Evolutionary conservation across 148 eudicot genomes (phyloP).

Genomic region (Diospyros kaki): DNA sequence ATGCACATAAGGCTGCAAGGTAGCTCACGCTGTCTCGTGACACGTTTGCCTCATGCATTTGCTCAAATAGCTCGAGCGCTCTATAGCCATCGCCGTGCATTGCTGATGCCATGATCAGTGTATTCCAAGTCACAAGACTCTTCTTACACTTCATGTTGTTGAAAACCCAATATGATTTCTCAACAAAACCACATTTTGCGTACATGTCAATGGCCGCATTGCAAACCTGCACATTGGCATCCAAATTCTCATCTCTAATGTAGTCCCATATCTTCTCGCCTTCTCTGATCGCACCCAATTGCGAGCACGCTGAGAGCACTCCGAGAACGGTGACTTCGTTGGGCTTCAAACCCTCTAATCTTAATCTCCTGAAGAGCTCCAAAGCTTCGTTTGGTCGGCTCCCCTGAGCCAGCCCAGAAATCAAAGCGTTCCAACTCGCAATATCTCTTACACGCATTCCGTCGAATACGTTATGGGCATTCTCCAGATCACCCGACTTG

Average conservation of each 20-base stretch:
- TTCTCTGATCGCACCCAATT: conserved; percentile 59
- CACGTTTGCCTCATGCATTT: conserved; percentile 35
- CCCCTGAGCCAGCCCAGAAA: conserved; percentile 75
- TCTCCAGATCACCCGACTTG: conserved; percentile 51
- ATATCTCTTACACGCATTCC: conserved; percentile 66
- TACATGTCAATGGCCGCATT: conserved; percentile 81
- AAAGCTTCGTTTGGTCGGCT: conserved; percentile 51
- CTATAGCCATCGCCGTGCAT: conserved; percentile 60
- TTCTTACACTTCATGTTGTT: conserved; percentile 43
- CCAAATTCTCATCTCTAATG: conserved; percentile 29
- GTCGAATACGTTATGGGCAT: conserved; percentile 54
- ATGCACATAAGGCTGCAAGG: conserved; percentile 64
- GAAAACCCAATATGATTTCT: conserved; percentile 53
- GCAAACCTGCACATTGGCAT: conserved; percentile 53
- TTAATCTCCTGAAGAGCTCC: conserved; percentile 38
- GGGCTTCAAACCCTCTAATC: conserved; percentile 33
- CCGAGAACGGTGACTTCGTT: conserved; percentile 70
- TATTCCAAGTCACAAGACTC: conserved; percentile 69
- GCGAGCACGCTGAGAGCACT: conserved; percentile 72
- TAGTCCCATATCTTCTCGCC: conserved; percentile 51
- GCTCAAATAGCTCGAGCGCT: conserved; percentile 53
- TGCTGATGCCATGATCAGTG: conserved; percentile 77
- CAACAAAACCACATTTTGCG: conserved; percentile 72
- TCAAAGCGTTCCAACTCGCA: conserved; percentile 74
- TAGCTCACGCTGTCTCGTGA: conserved; percentile 51